Base-by-base conservation (phyloP, 75 land plant genomes). In the Picea sitchensis region DNA sequence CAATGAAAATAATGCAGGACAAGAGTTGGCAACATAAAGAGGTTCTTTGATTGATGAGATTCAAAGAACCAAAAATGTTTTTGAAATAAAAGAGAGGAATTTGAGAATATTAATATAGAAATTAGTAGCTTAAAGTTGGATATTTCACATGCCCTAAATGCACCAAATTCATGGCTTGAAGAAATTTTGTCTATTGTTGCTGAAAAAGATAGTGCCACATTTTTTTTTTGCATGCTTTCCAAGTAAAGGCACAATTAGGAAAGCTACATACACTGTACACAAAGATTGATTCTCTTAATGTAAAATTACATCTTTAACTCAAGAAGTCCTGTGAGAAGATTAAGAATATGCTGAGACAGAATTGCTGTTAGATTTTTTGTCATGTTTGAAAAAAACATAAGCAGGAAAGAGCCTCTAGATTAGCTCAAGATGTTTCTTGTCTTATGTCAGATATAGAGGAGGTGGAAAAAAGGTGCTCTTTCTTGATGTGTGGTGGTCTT, bases 341-440 rank as follows among this genome's bases (percentile, higher is more conserved):
- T 88, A 95, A 72, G 90, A 88, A 61, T 91, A 90, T 79, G 73
- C 81, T 14, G 94, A 93, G 60, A 80, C 92, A 81, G 95, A 92
- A 8, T 31, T 93, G 59, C 65, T 96, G 65, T 77, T 89, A 75
- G 89, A 95, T 73, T 95, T 97, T 72, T 87, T 95, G 17, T 58
- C 72, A 4, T 75, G 78, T 31, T 65, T 94, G 86, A 85, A 90
- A 82, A 88, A 89, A 38, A 38, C 68, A 91, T 68, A 97, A 90
- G 86, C 85, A 91, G 21, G 87, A 83, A 31, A 79, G 58, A 58
- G 87, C 90, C n/a, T 82, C 77, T 12, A 95, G 90, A 78, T 72
- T 95, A 75, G 80, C 77, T 58, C 88, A 83, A 78, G 91, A 89
- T 17, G 83, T 93, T n/a, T 30, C 73, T 30, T 82, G 81, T 38